These are phyloP conservation scores for Camellia sinensis DNA, from an alignment of 148 eudicot species.

Conservation along the genomic window DNA sequence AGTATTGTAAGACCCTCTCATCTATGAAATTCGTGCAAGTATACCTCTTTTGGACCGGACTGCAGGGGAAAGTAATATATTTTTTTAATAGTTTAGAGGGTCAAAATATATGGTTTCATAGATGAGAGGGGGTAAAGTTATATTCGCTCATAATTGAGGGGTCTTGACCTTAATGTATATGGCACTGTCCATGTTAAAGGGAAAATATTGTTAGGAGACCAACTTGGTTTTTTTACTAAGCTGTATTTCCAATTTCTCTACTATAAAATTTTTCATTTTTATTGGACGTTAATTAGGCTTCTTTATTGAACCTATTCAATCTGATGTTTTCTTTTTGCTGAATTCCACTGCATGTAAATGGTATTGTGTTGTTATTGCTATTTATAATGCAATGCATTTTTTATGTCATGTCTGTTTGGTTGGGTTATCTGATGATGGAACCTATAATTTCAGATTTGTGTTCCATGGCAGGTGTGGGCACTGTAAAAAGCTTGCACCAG, in stretches of 20 bases:
- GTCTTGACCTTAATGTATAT: too few species aligned
- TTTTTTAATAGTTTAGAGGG: too few species aligned
- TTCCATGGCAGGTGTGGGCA: conserved; percentile 80
- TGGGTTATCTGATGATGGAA: background rate
- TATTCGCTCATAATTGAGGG: too few species aligned
- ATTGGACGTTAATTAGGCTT: background rate
- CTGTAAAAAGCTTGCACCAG: conserved; percentile 97
- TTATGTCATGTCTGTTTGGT: background rate
- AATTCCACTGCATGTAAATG: conserved; percentile 7
- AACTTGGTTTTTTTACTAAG: too few species aligned
- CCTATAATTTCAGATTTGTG: background rate
- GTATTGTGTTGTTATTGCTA: background rate
- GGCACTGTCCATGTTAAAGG: too few species aligned
- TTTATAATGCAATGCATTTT: background rate
- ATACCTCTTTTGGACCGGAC: background rate
- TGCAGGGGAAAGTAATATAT: too few species aligned
- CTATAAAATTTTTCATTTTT: background rate
- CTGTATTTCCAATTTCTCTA: background rate
- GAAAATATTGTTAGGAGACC: too few species aligned
- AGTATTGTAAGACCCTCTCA: too few species aligned
- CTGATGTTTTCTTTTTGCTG: background rate
- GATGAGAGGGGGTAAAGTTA: too few species aligned
- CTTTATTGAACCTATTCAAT: background rate
- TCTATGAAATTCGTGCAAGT: background rate
- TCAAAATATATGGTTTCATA: too few species aligned